Evolutionary conservation across 176 grass and related monocot species (phyloP), one percentile per base, ranked within the genome.

Genomic region (maize (Zea mays)): DNA sequence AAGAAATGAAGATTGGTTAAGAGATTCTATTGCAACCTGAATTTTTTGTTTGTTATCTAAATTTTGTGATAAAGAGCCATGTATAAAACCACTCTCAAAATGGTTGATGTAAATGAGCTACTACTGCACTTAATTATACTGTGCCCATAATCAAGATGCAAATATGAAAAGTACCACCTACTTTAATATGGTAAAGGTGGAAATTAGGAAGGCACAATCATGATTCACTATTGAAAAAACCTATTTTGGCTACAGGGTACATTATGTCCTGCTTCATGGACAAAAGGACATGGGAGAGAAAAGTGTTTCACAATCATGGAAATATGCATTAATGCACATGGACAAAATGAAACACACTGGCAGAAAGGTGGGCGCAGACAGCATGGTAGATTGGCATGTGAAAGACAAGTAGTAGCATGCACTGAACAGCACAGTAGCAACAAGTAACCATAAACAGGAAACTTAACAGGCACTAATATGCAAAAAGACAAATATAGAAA

Each of bases 331-430:
- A 67, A 88, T 80, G 76, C 84, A 76, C 71, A 86, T 69, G 70
- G 84, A 81, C 20, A 40, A 46, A 78, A 70, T 10, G 56, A 69
- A 69, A 75, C 35, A 56, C 75, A 78, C 11, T 60, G 41, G 66
- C 7, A 62, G 71, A 71, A 33, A 71, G 39, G 71, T 75, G 33
- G 21, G 81, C 56, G 8, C 14, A 63, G 34, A 85, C 40, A 88
- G 78, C 72, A 64, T 76, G 72, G 58, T 72, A 85, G 66, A 77
- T 50, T 67, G 65, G 81, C 82, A 85, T 76, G 86, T 85, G 47
- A 71, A 71, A 42, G 71, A 41, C n/a, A 88, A 77, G 55, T 55
- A 81, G 48, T 49, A 71, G 20, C 71, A 50, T 45, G 67, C 82
- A 76, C 41, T 67, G 51, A 72, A 46, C 8, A 1, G 4, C 42